These are phyloP conservation scores for Yamadazyma insecticola DNA, from an alignment of 805 yeast genomes.

Conservation along the genomic window DNA sequence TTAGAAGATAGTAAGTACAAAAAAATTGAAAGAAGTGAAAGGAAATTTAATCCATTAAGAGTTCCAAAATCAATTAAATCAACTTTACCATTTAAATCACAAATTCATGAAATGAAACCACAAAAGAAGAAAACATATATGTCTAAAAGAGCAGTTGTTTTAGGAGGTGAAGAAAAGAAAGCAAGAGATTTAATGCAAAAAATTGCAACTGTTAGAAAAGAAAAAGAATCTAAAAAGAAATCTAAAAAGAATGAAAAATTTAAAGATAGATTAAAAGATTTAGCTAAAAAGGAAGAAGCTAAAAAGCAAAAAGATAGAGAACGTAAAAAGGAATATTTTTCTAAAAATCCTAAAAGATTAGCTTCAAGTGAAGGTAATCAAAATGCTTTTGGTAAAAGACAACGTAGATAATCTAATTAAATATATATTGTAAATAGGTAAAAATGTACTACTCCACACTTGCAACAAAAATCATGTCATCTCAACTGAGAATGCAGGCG, in stretches of 20 bases:
- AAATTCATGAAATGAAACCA: constrained; percentile 83
- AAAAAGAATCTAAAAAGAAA: constrained; percentile 74
- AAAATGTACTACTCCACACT: too few species aligned
- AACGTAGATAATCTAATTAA: constrained; percentile 20
- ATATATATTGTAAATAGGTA: too few species aligned
- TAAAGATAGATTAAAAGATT: constrained; percentile 65
- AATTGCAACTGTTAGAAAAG: constrained; percentile 77
- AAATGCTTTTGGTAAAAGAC: constrained; percentile 31
- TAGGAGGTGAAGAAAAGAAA: constrained; percentile 90
- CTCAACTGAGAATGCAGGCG: too few species aligned
- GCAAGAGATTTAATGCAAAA: constrained; percentile 86
- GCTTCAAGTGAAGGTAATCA: constrained; percentile 27
- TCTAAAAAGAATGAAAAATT: constrained; percentile 73
- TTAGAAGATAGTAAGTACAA: constrained; percentile 46
- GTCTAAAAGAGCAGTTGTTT: constrained; percentile 87
- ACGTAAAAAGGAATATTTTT: constrained; percentile 83
- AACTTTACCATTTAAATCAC: constrained; percentile 87
- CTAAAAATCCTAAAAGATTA: constrained; percentile 61
- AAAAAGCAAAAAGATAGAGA: constrained; percentile 74
- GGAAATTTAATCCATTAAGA: constrained; percentile 81
- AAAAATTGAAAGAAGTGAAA: constrained; percentile 78
- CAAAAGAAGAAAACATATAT: constrained; percentile 77
- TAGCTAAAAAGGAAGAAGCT: constrained; percentile 69
- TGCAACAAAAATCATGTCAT: too few species aligned
- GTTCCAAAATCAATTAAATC: constrained; percentile 78